Evolutionary conservation across 768 basidiomycete genomes (phyloP), one percentile per base, ranked within the genome.

Genomic region (Mycena leptocephala): DNA sequence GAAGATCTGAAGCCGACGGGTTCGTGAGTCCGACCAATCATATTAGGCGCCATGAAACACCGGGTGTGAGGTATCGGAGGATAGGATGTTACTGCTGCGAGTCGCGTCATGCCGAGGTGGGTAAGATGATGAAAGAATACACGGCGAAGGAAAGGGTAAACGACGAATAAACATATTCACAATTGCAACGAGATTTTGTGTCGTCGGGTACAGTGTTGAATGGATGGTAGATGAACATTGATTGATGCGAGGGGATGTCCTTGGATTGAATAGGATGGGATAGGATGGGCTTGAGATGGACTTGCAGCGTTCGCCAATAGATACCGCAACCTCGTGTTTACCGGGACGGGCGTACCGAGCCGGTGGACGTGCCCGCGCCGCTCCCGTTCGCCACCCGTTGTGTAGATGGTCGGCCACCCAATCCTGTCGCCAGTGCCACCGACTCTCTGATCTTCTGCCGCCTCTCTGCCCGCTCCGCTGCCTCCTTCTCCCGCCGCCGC

Each of bases 401-500:
- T 22, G 74, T 28, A 7, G 70, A 70, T 14, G 61, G 61, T 43
- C 70, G 48, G 32, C 53, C 37, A 33, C 35, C 51, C 55, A 64
- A 65, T 41, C 48, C 70, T 32, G 73, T 72, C n/a, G 67, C 74
- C 22, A 65, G 43, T 33, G 77, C 77, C 65, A 70, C 63, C 43
- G 74, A 76, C 26, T 70, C 67, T 28, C 77, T 59, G 39, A 76
- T 70, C 63, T 75, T 78, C 18, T 46, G 61, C 33, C 74, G 70
- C 66, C 77, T 64, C 55, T 70, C 71, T 26, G 55, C 67, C 37
- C 74, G 69, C 67, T 75, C 77, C 3, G 74, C 70, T 43, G 74
- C 55, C 77, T 74, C 74, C 72, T 63, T 75, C 62, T 65, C 74
- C 74, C 56, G 79, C 80, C 61, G 79, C 80, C 30, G 72, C 73